Percentiles rank a stretch among this genome's conserved stretches.
Conservation (phyloP, 345 rosid genomes). For the Euphorbia lathyris region DNA sequence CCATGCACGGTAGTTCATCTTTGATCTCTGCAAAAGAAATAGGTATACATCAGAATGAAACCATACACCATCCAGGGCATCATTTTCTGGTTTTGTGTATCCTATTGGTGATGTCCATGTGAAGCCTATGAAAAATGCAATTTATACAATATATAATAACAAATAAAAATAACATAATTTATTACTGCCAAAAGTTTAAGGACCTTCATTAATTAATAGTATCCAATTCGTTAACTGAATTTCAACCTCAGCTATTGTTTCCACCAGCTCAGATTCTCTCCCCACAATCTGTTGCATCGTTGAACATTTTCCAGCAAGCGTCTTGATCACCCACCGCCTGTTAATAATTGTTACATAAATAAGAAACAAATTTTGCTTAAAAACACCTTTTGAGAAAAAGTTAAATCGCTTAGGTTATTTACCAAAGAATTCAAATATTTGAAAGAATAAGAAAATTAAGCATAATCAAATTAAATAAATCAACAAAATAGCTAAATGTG, state of each 20-base stretch:
- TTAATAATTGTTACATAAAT: slow-evolving; percentile 16
- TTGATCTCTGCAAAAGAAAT: slow-evolving; percentile 61
- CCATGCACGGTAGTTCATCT: slow-evolving; percentile 99
- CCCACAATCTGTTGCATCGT: slow-evolving; percentile 49
- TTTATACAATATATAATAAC: slow-evolving; percentile 9
- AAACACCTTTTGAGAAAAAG: slow-evolving; percentile 1
- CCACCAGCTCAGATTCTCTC: slow-evolving; percentile 85
- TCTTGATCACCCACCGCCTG: slow-evolving; percentile 93
- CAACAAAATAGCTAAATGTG: not conserved
- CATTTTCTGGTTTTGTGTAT: not conserved
- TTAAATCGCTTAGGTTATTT: not conserved
- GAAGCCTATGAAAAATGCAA: slow-evolving; percentile 9
- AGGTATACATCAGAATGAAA: slow-evolving; percentile 5
- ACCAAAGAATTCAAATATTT: not conserved
- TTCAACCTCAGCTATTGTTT: slow-evolving; percentile 83
- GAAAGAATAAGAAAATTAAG: not conserved
- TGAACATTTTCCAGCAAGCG: slow-evolving; percentile 44
- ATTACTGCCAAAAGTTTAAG: slow-evolving; percentile 29
- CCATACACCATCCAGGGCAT: not conserved
- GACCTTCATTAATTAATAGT: slow-evolving; percentile 47
- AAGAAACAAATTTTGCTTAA: slow-evolving; percentile 2
- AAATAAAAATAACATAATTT: not conserved
- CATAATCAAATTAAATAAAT: not conserved
- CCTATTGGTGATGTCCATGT: not conserved
- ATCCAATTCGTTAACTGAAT: slow-evolving; percentile 46